Evolutionary conservation across 2,329 filamentous ascomycete genomes (phyloP).

Genomic region (Phaeosphaeria sp.): DNA sequence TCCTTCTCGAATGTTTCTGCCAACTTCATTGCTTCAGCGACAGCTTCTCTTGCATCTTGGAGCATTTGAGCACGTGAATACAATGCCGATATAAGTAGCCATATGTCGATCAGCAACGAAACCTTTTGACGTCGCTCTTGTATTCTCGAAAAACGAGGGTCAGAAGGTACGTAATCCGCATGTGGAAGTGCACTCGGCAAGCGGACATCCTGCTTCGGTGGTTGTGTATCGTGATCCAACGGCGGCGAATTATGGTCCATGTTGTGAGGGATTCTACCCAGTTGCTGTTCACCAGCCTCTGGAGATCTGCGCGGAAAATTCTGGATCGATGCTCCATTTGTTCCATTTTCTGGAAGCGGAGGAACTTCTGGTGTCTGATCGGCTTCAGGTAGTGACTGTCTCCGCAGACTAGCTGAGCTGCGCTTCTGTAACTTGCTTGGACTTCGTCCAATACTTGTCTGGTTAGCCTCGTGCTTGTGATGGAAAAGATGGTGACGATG

Average conservation of each 20-base stretch:
- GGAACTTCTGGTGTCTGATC: conserved; percentile 31
- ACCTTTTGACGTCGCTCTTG: conserved; percentile 63
- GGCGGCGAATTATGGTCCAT: conserved; percentile 46
- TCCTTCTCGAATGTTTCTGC: conserved; percentile 74
- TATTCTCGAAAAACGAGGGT: conserved; percentile 58
- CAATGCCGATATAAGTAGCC: conserved; percentile 87
- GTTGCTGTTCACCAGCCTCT: conserved; percentile 42
- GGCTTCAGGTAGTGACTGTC: conserved; percentile 28
- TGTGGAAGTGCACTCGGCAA: conserved; percentile 50
- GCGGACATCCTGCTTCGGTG: conserved; percentile 52
- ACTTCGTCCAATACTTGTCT: conserved; percentile 43
- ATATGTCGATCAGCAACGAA: conserved; percentile 74
- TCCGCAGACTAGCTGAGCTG: conserved; percentile 46
- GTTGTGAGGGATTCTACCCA: conserved; percentile 52
- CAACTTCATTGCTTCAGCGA: conserved; percentile 80
- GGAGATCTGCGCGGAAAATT: conserved; percentile 33
- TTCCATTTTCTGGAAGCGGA: conserved; percentile 25
- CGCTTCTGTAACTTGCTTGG: conserved; percentile 49
- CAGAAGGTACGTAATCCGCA: conserved; percentile 40
- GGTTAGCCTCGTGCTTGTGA: conserved; percentile 45
- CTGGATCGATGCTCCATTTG: conserved; percentile 25
- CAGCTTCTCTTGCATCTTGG: conserved; percentile 79
- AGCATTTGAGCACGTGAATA: conserved; percentile 82
- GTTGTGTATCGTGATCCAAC: conserved; percentile 48
- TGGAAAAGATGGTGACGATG: conserved; percentile 43